Evolutionary conservation across 1,139 yeast genomes (phyloP), one percentile per base, ranked within the genome.

Genomic region (Candida frijolesensis): DNA sequence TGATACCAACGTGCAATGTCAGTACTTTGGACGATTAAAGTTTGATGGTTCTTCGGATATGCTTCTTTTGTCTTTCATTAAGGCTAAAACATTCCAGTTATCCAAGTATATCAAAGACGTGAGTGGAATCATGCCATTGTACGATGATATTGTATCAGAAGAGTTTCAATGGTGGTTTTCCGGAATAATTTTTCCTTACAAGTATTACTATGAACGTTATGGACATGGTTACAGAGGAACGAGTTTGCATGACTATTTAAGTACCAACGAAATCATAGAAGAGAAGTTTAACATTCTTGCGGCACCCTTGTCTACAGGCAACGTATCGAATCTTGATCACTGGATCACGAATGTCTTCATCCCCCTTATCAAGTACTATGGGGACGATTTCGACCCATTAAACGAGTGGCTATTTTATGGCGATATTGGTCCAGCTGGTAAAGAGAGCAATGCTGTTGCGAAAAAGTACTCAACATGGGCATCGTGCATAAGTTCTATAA

Each of bases 291-390:
- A 59, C 1, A 54, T 54, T 1, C 58, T 73, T 14, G 57, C 68
- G 2, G 50, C 47, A 1, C 76, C 77, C 0, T 50, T 71, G 14
- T 37, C 53, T 2, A 50, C 57, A 10, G 52, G 56, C 11, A 57
- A 54, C 5, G 60, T 60, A 32, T 37, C 62, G 27, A 49, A 63
- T 7, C 49, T 59, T 1, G 54, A 52, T 3, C 51, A 57, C 14
- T 74, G 77, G 74, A 53, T 72, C 51, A 27, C 50, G 1, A 55
- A 63, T 16, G 76, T 70, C 6, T 59, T 72, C 1, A 42, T 74
- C 6, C 80, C 80, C 0, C 51, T 66, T 15, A 54, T 67, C 4
- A 51, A 43, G 1, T 65, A 62, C 51, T 47, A 63, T 41, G 49
- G 53, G 8, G 49, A 57, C 27, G 66, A 69, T 47, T 63, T 71